Evolutionary conservation across 495 filamentous ascomycete species (phyloP).

Genomic region (Hypoxylon fragiforme): DNA sequence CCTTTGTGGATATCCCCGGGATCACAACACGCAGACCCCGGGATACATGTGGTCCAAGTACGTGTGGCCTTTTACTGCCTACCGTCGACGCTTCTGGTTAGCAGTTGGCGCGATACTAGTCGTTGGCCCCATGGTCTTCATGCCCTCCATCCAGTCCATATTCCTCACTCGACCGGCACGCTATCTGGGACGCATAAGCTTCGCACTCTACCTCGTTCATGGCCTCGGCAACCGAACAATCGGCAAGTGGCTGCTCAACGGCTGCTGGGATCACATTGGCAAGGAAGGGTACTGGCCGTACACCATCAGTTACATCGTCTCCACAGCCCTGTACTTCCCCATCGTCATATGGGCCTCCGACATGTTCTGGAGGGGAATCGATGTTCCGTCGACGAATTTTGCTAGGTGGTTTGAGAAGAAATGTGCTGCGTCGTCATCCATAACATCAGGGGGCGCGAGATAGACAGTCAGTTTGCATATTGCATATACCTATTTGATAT

Average conservation of each 20-base stretch:
- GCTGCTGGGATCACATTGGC: conserved; percentile 56
- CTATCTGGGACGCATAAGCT: conserved; percentile 61
- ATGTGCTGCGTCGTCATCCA: conserved; percentile 13
- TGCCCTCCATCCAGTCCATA: conserved; percentile 51
- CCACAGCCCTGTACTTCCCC: conserved; percentile 52
- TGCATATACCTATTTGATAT: too few relatives aligned
- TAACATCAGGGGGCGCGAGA: conserved; percentile 1
- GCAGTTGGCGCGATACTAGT: conserved; percentile 55
- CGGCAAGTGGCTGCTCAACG: conserved; percentile 56
- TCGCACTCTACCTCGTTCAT: conserved; percentile 61
- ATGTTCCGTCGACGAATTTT: conserved; percentile 59
- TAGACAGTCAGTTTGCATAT: not conserved
- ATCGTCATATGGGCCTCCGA: conserved; percentile 59
- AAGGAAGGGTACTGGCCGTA: conserved; percentile 55
- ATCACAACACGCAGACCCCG: conserved; percentile 38
- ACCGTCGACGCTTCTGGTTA: conserved; percentile 38
- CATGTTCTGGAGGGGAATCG: conserved; percentile 61
- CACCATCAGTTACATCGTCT: conserved; percentile 51
- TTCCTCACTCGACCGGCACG: conserved; percentile 57
- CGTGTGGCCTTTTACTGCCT: conserved; percentile 37
- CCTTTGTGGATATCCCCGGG: conserved; percentile 37
- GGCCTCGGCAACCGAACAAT: conserved; percentile 57
- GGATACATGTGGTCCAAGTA: conserved; percentile 40
- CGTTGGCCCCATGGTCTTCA: conserved; percentile 55
- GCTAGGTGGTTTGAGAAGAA: conserved; percentile 56